Percentiles rank a stretch among this genome's conserved stretches.
Evolutionary conservation across 345 rosid species (phyloP).

Genomic region (Psidium guajava): DNA sequence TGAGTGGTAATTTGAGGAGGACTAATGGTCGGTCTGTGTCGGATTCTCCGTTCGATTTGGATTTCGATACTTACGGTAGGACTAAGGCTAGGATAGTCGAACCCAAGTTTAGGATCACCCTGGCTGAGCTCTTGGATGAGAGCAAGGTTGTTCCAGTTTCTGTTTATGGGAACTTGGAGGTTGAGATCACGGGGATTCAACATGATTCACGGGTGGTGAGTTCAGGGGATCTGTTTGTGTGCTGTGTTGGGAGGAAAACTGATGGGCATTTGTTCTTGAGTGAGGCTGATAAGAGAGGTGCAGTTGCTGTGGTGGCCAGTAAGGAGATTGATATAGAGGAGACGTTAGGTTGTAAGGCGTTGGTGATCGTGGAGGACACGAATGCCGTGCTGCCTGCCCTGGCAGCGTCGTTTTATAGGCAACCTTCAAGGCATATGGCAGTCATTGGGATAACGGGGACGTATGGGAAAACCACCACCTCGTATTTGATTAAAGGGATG

Average conservation of each 20-base stretch:
- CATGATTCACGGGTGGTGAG: slow-evolving; percentile 81
- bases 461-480: slow-evolving; percentile 62
- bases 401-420: slow-evolving; percentile 70
- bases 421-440: slow-evolving; percentile 71
- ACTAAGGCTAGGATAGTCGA: slow-evolving; percentile 50
- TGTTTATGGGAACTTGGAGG: slow-evolving; percentile 75
- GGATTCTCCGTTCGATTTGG: slow-evolving; percentile 60
- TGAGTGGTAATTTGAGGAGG: slow-evolving; percentile 11
- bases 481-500: slow-evolving; percentile 70
- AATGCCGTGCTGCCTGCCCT: slow-evolving; percentile 62
- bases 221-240: slow-evolving; percentile 83
- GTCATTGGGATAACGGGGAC: slow-evolving; percentile 81
- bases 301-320: slow-evolving; percentile 89
- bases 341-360: slow-evolving; percentile 82
- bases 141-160: slow-evolving; percentile 84
- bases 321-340: slow-evolving; percentile 87
- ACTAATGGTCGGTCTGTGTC: slow-evolving; percentile 9
- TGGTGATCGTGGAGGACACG: slow-evolving; percentile 91
- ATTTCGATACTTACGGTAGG: slow-evolving; percentile 59
- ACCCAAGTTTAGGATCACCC: slow-evolving; percentile 64
- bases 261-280: slow-evolving; percentile 67
- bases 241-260: slow-evolving; percentile 57
- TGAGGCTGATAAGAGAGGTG: slow-evolving; percentile 97
- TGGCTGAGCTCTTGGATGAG: slow-evolving; percentile 91
- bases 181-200: slow-evolving; percentile 80